Evolutionary conservation across 257 asterid species (phyloP).

Genomic region (Solanum chiquidenum): DNA sequence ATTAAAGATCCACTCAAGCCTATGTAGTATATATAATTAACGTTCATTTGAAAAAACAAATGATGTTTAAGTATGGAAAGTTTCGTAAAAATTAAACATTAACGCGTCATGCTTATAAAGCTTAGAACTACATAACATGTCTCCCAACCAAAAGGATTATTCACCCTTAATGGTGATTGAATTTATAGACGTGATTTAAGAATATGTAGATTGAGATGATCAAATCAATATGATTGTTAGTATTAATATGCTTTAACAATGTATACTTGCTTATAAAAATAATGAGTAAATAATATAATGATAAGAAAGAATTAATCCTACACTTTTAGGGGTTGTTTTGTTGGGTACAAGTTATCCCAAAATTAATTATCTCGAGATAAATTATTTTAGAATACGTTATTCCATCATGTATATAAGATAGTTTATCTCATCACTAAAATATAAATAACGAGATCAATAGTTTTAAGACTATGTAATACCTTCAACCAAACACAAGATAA

Average conservation of each 20-base stretch:
- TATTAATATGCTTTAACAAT: background rate
- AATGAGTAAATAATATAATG: background rate
- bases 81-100: background rate
- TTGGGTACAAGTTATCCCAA: too few relatives aligned
- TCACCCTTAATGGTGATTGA: background rate
- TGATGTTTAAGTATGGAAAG: background rate
- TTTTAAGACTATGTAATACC: too few relatives aligned
- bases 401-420: too few relatives aligned
- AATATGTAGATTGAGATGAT: background rate
- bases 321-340: too few relatives aligned
- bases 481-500: too few relatives aligned
- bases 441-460: too few relatives aligned
- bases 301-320: background rate
- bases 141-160: background rate
- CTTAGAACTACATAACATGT: background rate
- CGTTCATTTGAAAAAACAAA: background rate
- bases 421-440: too few relatives aligned
- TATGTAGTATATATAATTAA: background rate
- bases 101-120: background rate
- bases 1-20: background rate
- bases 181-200: background rate
- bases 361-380: too few relatives aligned
- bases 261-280: background rate
- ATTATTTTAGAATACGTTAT: too few relatives aligned
- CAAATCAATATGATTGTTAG: background rate